Evolutionary conservation across 805 yeast genomes (phyloP), one percentile per base, ranked within the genome.

Genomic region (Saccharomycopsis selenospora): DNA sequence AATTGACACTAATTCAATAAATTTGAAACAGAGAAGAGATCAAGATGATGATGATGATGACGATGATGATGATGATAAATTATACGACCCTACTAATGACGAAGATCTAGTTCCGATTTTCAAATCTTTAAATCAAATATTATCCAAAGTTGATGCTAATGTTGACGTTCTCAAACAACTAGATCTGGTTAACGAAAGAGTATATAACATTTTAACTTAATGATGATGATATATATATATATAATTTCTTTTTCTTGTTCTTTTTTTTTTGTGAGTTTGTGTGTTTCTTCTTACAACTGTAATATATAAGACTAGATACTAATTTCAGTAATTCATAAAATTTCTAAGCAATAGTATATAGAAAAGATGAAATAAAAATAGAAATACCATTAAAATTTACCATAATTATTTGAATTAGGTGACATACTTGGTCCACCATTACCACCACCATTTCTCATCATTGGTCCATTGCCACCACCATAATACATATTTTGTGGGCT

Each of bases 391-490:
- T 14, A 18, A 23, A 45, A 46, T 26, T 46, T 46, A 11, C 45
- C 49, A 26, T 46, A 46, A 20, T 46, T 40, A n/a, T n/a, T n/a
- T 14, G 43, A 24, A n/a, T 46, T 42, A 7, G 49, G 49, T 26
- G 49, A 40, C 47, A 44, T 44, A 25, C 18, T 40, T 18, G 42
- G 38, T 3, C 45, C 27, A 13, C 48, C 33, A 13, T 17, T 26
- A 14, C 33, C 22, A 8, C 45, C 27, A 13, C 48, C 33, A 13
- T 17, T 26, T 13, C 33, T 24, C 38, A 14, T 18, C n/a, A 22
- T 29, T 27, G 40, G 25, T 8, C 41, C 41, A 7, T 5, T 22
- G 13, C 38, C 40, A 6, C 25, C 14, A 3, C 28, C 23, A 30
- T 43, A 43, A 25, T 43, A 43, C 25, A 17, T 22, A 38, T 38